Evolutionary conservation across 31 red algal genomes (phyloP), one percentile per base, ranked within the genome.

Genomic region (Odonthalia washingtoniensis): DNA sequence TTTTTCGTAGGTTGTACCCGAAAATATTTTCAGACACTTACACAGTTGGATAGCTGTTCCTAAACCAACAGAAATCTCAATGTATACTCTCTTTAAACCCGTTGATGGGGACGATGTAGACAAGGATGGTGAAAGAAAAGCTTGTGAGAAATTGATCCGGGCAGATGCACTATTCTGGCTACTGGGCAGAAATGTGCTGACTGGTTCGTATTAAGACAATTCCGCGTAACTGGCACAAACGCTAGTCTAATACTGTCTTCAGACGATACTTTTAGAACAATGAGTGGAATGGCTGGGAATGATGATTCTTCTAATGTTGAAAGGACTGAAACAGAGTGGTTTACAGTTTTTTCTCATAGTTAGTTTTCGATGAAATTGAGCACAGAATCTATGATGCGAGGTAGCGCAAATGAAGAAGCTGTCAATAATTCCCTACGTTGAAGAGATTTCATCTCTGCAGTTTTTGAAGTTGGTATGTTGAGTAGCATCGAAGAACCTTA

Each of bases 381-480:
- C 38, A 43, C 57, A 43, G 65, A 77, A 33, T 44, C 53, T 0
- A 87, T 87, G 83, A 67, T 77, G 52, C 52, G 72, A 60, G 72
- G 83, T 40, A 87, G 34, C 31, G 34, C 33, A 0, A 77, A 77
- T 41, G 83, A 87, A 77, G 16, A 65, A 12, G 49, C 72, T 17
- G 83, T 87, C 1, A 0, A 65, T 0, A n/a, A 2, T 65, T 41
- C 83, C 28, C 49, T 87, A 6, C 28, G 32, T 0, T 26, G 4
- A 2, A 28, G 17, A 26, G n/a, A 28, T 3, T 87, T 61, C 41
- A 49, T 87, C 0, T 6, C 5, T 4, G 52, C 33, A 17, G 53
- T 77, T 4, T 87, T 77, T 67, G 44, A 75, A 33, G 83, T 77
- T 33, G 83, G 83, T 0, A 75, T 77, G 72, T 36, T 77, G 1